Evolutionary conservation across 306 rosid species (phyloP), one percentile per base, ranked within the genome.

Genomic region (Boehmeria nivea): DNA sequence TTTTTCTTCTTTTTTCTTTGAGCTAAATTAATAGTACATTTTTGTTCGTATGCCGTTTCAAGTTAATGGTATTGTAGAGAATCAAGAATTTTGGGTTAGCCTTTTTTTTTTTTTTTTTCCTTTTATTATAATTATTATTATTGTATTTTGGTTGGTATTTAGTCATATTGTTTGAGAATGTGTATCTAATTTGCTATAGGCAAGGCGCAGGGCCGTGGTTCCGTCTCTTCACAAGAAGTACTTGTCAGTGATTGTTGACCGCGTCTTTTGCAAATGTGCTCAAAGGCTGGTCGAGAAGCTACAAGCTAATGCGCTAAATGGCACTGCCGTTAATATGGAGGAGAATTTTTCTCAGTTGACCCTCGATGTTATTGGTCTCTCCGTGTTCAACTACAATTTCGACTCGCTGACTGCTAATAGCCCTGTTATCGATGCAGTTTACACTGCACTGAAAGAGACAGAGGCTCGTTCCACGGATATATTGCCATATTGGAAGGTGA

Each of bases 201-300:
- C 82, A 26, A 79, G 98, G 66, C 95, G 95, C 69, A 78, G 98
- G 81, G 98, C 95, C 52, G 89, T 91, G 76, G 96, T 87, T 76
- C 89, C 99, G 27, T 91, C 99, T 39, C 99, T 91, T 68, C 96
- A 87, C 62, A 91, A 77, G 72, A 83, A 86, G 57, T 91, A 87
- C 86, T 77, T 87, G 76, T 82, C 99, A 1, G 67, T 84, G 68
- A 82, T 91, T 48, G 93, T 91, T 46, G 95, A 87, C 70, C 82
- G 84, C 51, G 99, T 91, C 18, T 84, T 91, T 51, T 80, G 89
- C 76, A 81, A 67, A 77, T 87, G 95, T 75, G 89, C 96, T 7
- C 83, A 74, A 76, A 84, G 96, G 68, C 70, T 91, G 76, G 95
- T 91, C 73, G 89, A 87, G 82, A 91, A 82, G 80, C 85, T 91